Evolutionary conservation across 2,329 filamentous ascomycete genomes (phyloP), one percentile per base, ranked within the genome.

Genomic region (Metarhizium anisopliae): DNA sequence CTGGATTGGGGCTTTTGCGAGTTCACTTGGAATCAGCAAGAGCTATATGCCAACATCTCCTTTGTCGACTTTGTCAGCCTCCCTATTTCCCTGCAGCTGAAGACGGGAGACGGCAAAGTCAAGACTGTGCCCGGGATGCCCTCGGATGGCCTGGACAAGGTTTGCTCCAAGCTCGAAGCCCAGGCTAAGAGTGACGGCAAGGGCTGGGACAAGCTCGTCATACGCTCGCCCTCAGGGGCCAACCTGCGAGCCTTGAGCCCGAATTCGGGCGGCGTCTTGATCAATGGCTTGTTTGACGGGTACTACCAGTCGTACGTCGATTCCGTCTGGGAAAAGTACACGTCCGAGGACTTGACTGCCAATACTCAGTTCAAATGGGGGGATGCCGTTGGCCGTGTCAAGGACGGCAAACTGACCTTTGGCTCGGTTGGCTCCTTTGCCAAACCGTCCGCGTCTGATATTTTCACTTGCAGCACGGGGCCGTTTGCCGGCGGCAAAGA

Each of bases 61-160:
- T 86, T 87, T 66, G 89, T 92, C 54, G 88, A 92, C 72, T 92
- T 92, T 69, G 80, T 90, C 59, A 74, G 74, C 62, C 67, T 86
- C 61, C 84, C 86, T n/a, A 77, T 87, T 53, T 77, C 80, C 1
- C 75, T 86, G 59, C 66, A 70, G 58, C 76, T 86, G 50, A 69
- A 70, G 55, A 79, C 76, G 58, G 72, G 72, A 20, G 66, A 69
- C 49, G 80, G 78, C 49, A 59, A 61, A 11, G 65, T 71, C 18
- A 75, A 76, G 59, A 70, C 65, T 16, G 80, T 83, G 10, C 66
- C 68, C n/a, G 81, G 81, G 29, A 68, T 82, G 59, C 74, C 74
- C 2, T 53, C 68, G 40, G 69, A 73, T 56, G 80, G 76, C 7
- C 71, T 83, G 45, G 66, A 73, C 51, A 66, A 62, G 29, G 70